A percentile compares a stretch with the other conserved stretches of the same genome.
These are phyloP conservation scores for Spiromastix sp. DNA, from an alignment of 2,329 filamentous ascomycete genomes.

Conservation along the genomic window DNA sequence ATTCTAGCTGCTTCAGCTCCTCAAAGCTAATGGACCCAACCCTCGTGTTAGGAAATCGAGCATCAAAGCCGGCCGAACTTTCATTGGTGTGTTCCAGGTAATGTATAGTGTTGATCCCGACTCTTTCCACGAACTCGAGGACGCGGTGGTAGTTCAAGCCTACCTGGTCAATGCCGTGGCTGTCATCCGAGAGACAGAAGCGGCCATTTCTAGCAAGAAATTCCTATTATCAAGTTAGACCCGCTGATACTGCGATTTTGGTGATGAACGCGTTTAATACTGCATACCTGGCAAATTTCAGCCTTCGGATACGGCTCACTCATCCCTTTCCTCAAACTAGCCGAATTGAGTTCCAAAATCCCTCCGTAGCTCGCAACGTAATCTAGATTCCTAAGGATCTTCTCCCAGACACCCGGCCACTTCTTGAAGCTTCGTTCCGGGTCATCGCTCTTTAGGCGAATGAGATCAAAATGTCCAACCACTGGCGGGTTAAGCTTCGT, in stretches of 20 bases:
- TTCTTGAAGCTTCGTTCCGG: conserved; percentile 50
- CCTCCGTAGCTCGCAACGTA: conserved; percentile 64
- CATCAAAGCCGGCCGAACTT: conserved; percentile 17
- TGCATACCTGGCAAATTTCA: conserved; percentile 65
- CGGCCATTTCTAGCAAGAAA: conserved; percentile 64
- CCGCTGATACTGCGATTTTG: too few species aligned
- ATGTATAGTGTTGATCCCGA: conserved; percentile 29
- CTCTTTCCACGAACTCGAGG: conserved; percentile 55
- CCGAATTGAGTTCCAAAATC: conserved; percentile 81
- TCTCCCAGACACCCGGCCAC: conserved; percentile 60
- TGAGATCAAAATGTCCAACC: conserved; percentile 89
- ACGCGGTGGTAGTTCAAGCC: conserved; percentile 71
- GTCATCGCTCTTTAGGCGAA: conserved; percentile 65
- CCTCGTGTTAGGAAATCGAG: conserved; percentile 27
- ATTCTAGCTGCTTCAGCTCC: conserved; percentile 25
- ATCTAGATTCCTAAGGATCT: conserved; percentile 62
- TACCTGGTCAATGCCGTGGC: conserved; percentile 78
- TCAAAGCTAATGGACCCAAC: conserved; percentile 21
- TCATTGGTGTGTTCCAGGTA: conserved; percentile 23
- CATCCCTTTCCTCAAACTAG: conserved; percentile 79
- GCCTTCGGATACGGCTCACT: conserved; percentile 78
- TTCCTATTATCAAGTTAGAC: too few species aligned
- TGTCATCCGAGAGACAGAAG: conserved; percentile 92
- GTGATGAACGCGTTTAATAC: too few species aligned
- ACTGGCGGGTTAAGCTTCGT: conserved; percentile 59